Base-by-base conservation (phyloP, 805 yeast species). In the Candida germanica region DNA sequence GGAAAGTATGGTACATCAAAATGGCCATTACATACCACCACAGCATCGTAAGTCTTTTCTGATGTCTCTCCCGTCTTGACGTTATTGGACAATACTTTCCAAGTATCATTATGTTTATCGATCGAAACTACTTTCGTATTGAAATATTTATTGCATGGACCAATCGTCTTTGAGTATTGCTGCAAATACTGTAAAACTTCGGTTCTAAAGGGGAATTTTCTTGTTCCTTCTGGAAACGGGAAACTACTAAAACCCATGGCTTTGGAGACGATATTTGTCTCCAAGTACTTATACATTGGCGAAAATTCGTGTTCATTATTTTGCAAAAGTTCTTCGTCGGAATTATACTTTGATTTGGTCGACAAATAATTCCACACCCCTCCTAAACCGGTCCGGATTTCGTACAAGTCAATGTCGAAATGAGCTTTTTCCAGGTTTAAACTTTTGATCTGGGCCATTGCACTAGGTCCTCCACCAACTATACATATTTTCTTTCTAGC, bases 391-490 rank as follows among this genome's bases (percentile, higher is more conserved):
- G 61, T 46, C 42, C 83, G 69, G 31, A 73, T 64, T 44, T 85
- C 95, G 50, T 70, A 83, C 4, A 83, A 65, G 17, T 72, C 75
- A 31, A 85, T 66, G 22, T 66, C 59, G 44, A 73, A 72, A 3
- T 60, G 52, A 1, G 56, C 49, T 2, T 51, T 50, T 46, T 80
- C 88, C 7, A 65, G 71, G 6, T 73, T 44, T 8, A 86, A 62
- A 0, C 88, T 86, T 39, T 79, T 76, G 0, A 85, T 78, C 3
- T 75, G 62, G 0, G 80, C 86, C 14, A 81, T 59, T 0, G 91
- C 94, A 29, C 77, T 70, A 0, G 93, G 89, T 0, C 94, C 95
- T 2, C 77, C 88, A 2, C 95, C 95, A 16, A 86, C 69, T 6
- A 86, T 73, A 0, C 87, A 87, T 3, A 84, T 65, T 21, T 58